phyloP scores from a whole-genome alignment of 2,329 filamentous ascomycete genomes.

The Immersiporthe knoxdaviesiana region DNA sequence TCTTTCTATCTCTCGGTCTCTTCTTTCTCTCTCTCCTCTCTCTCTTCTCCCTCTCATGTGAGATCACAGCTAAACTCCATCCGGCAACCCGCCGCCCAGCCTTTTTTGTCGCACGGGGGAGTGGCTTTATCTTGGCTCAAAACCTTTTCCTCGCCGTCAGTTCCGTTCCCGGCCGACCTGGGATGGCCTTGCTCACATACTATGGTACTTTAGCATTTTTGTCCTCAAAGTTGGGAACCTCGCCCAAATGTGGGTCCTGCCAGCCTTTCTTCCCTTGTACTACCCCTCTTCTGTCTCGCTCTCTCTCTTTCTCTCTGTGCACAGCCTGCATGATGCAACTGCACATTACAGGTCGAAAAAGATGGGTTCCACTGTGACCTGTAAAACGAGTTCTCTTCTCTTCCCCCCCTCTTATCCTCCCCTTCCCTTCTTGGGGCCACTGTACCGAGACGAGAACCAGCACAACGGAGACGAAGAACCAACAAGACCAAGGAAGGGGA shows the following conservation, averaged over 20 bases:
- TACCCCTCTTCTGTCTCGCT: conserved; percentile 12
- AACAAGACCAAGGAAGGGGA: not conserved
- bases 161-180: conserved; percentile 22
- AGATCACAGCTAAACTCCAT: conserved; percentile 19
- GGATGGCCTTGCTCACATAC: conserved; percentile 24
- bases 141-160: not conserved
- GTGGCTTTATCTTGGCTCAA: conserved; percentile 12
- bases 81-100: conserved; percentile 9
- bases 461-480: not conserved
- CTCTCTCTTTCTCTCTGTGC: conserved; percentile 1
- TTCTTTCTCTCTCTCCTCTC: too few species aligned
- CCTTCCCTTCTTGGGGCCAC: conserved; percentile 9
- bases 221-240: conserved; percentile 11
- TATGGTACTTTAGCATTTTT: too few species aligned
- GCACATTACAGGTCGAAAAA: conserved; percentile 12
- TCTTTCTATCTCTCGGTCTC: too few species aligned
- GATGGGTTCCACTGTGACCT: conserved; percentile 11
- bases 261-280: not conserved
- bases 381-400: conserved; percentile 13
- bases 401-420: not conserved
- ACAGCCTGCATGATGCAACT: conserved; percentile 23
- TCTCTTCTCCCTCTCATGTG: too few species aligned
- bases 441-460: conserved; percentile 20
- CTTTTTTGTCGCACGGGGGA: conserved; percentile 24
- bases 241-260: conserved; percentile 14